Evolutionary conservation across 495 filamentous ascomycete species (phyloP), one percentile per base, ranked within the genome.

Genomic region (Neurospora sp.): DNA sequence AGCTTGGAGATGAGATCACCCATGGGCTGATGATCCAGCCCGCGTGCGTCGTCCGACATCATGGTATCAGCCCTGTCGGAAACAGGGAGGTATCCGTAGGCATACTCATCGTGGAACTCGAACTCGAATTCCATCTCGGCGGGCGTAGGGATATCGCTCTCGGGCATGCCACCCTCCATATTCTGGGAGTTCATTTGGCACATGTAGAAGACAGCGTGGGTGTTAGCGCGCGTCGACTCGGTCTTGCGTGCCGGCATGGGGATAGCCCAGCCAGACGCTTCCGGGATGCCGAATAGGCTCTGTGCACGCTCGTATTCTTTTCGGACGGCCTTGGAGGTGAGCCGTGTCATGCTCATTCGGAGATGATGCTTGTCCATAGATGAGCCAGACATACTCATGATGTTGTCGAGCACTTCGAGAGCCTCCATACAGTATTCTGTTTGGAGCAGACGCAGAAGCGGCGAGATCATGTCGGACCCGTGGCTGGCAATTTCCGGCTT

Each of bases 191-290:
- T 35, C 53, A 35, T 65, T 68, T 88, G 88, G 74, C 95, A 97
- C 70, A 93, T 97, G 80, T 97, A 96, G 80, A 97, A 97, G 4
- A 96, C 94, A 0, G 94, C 93, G 76, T 98, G 94, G n/a, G 98
- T 94, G 78, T 98, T 98, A 71, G 90, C 87, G 42, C 94, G 87
- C 12, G 95, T 98, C 48, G 88, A 89, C 68, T 88, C 89, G 3
- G 94, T 94, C 81, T 97, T 93, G 68, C 90, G 90, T 3, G 94
- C 94, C 22, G 96, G 96, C 82, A 95, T 91, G 2, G 96, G 96
- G 41, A 99, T 92, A 1, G 96, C 94, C 96, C 96, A 99, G 8
- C 96, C 96, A 3, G 92, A 94, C 37, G 93, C 92, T 79, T 98
- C 94, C 2, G 96, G 96, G 72, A 99, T 98, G 68, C 96, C 96